Conservation (phyloP, 2,329 filamentous ascomycete species). For the Chaetomiaceae sp. region DNA sequence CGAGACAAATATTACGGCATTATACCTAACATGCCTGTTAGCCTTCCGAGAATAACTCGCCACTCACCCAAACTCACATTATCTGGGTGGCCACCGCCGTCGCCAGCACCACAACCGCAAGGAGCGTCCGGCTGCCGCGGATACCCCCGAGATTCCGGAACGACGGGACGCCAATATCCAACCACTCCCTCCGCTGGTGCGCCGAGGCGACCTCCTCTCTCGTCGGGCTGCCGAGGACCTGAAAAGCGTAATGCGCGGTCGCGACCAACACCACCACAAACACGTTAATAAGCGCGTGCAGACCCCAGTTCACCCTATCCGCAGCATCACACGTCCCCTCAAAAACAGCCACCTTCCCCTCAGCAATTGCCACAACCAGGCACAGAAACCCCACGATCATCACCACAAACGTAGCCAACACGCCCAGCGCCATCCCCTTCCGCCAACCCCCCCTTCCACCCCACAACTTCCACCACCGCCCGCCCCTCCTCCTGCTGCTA, state of each 20-base stretch:
- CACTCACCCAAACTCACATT: slow-evolving; percentile 37
- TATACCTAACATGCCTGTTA: slow-evolving; percentile 36
- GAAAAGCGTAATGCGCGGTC: slow-evolving; percentile 47
- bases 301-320: slow-evolving; percentile 33
- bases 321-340: slow-evolving; percentile 35
- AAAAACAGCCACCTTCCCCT: slow-evolving; percentile 34
- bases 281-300: slow-evolving; percentile 41
- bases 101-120: slow-evolving; percentile 36
- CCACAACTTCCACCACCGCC: slow-evolving; percentile 24
- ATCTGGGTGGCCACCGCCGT: slow-evolving; percentile 41
- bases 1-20: slow-evolving; percentile 43
- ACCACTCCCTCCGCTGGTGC: slow-evolving; percentile 41
- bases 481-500: slow-evolving; percentile 27
- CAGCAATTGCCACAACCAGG: slow-evolving; percentile 30
- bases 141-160: slow-evolving; percentile 43
- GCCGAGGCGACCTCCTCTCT: slow-evolving; percentile 42
- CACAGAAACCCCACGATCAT: slow-evolving; percentile 33
- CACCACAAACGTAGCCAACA: slow-evolving; percentile 35
- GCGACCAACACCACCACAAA: slow-evolving; percentile 39
- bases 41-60: neutral
- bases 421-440: slow-evolving; percentile 40
- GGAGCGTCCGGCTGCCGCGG: slow-evolving; percentile 33
- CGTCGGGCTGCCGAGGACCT: slow-evolving; percentile 49
- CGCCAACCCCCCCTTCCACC: slow-evolving; percentile 39
- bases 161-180: slow-evolving; percentile 50